Base-by-base conservation (phyloP, 2,329 filamentous ascomycete species). In the Aspergillus chevalieri region DNA sequence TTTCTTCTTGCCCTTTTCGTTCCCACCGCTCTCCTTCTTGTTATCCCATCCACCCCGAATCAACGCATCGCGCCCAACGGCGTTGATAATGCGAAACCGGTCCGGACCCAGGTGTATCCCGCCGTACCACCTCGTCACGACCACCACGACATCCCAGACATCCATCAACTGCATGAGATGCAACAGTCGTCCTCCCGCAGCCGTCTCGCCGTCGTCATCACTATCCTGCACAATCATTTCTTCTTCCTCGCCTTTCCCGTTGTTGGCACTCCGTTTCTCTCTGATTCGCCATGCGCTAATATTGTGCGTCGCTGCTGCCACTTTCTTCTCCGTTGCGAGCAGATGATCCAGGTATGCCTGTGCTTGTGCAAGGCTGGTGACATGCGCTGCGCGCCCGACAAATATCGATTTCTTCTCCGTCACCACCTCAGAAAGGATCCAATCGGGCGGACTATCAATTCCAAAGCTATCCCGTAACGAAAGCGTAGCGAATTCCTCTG, bases 141-240 rank as follows among this genome's bases (percentile, higher is more conserved):
- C 86, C 0, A 98, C 89, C 74, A 97, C 85, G 14, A 86, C 85
- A 68, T 94, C 82, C 90, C 91, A 96, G 9, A 94, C 78, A 63
- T 91, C 88, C 88, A 96, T 96, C 53, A 95, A 72, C 74, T 96
- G 90, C 84, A 98, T 86, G 26, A 98, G 74, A 72, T 95, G 89
- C 52, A 97, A 71, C 63, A 98, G 70, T 39, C 93, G 79, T 0
- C 86, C 84, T 0, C 93, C 93, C 0, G 93, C 93, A 5, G 93
- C 93, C 22, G 87, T 87, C 77, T 98, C 93, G 2, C 93, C 93
- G 66, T 98, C 93, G 62, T 98, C 93, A 61, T 98, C 88, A 64
- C 86, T 96, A 70, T 98, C 93, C 68, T 97, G 91, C 58, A 85
- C 89, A 24, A 74, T 73, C 46, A 78, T 78, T 49, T 74, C 78